A percentile compares a stretch with the other conserved stretches of the same genome.
Evolutionary conservation across 345 rosid species (phyloP).

Genomic region (Lumnitzera littorea): DNA sequence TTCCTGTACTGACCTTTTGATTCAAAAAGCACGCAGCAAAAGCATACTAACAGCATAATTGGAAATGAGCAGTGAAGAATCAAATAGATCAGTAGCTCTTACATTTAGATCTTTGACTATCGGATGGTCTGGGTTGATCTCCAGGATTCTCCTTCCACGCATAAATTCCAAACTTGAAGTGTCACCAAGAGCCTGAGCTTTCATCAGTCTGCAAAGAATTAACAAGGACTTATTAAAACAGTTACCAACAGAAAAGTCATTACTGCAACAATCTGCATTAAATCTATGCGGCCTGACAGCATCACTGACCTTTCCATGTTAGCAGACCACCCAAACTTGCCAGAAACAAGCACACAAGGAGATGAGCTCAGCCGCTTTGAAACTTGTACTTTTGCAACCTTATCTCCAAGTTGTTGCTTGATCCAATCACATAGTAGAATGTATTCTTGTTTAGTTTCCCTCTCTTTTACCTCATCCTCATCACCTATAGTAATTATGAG

Average conservation of each 20-base stretch:
- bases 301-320: conserved; percentile 89
- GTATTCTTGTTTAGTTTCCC: conserved; percentile 74
- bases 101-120: conserved; percentile 82
- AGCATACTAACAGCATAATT: not conserved
- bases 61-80: not conserved
- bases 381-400: conserved; percentile 92
- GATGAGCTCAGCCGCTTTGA: conserved; percentile 90
- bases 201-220: conserved; percentile 65
- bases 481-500: conserved; percentile 41
- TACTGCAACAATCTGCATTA: not conserved
- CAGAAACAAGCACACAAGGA: conserved; percentile 97
- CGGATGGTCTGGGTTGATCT: conserved; percentile 93
- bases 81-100: conserved; percentile 16
- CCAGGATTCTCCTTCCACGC: conserved; percentile 94
- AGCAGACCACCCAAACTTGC: conserved; percentile 98
- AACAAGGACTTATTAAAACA: not conserved
- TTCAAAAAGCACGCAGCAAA: not conserved
- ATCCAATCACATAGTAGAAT: conserved; percentile 90
- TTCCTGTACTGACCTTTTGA: too few species aligned
- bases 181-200: conserved; percentile 98
- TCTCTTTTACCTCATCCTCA: conserved; percentile 90
- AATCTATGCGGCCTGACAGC: not conserved
- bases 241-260: not conserved
- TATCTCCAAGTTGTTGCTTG: conserved; percentile 93
- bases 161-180: conserved; percentile 94